Percentiles rank a stretch among this genome's conserved stretches.
phyloP scores from a whole-genome alignment of 768 basidiomycete species.

The Mycena latifolia region DNA sequence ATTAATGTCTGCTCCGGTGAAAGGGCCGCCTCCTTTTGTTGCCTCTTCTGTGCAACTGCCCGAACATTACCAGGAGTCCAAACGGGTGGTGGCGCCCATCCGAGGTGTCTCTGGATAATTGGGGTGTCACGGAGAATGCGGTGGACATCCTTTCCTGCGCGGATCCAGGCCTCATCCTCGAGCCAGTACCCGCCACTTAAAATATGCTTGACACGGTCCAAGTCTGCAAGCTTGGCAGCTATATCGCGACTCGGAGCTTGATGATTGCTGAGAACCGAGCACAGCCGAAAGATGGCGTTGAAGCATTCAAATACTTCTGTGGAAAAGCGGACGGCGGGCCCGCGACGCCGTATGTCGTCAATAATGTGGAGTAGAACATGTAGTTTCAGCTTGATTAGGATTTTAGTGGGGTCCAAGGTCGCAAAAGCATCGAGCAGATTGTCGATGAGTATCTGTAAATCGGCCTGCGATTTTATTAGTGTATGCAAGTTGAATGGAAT shows the following conservation, averaged over 20 bases:
- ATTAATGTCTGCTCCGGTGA: not conserved
- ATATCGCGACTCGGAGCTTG: constrained; percentile 52
- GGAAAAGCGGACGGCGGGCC: constrained; percentile 47
- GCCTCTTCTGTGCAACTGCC: too few relatives aligned
- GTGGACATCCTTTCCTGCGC: constrained; percentile 11
- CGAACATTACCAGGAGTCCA: constrained; percentile 16
- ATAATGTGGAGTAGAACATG: constrained; percentile 47
- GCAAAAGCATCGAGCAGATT: constrained; percentile 53
- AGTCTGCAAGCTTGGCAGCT: constrained; percentile 38
- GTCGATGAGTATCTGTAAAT: constrained; percentile 39
- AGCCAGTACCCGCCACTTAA: constrained; percentile 48
- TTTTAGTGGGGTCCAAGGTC: constrained; percentile 46
- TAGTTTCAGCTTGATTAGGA: constrained; percentile 47
- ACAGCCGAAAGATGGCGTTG: constrained; percentile 53
- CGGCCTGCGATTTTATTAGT: constrained; percentile 5
- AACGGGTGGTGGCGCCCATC: constrained; percentile 23
- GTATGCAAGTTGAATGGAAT: too few relatives aligned
- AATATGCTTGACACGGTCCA: constrained; percentile 49
- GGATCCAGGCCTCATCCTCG: constrained; percentile 12
- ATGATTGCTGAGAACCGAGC: constrained; percentile 50
- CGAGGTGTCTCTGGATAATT: constrained; percentile 32
- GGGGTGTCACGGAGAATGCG: not conserved
- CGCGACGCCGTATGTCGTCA: constrained; percentile 45
- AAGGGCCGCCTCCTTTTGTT: not conserved
- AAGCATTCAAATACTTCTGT: constrained; percentile 55